phyloP scores from a whole-genome alignment of 2,329 filamentous ascomycete genomes.

The Pyricularia sp. region DNA sequence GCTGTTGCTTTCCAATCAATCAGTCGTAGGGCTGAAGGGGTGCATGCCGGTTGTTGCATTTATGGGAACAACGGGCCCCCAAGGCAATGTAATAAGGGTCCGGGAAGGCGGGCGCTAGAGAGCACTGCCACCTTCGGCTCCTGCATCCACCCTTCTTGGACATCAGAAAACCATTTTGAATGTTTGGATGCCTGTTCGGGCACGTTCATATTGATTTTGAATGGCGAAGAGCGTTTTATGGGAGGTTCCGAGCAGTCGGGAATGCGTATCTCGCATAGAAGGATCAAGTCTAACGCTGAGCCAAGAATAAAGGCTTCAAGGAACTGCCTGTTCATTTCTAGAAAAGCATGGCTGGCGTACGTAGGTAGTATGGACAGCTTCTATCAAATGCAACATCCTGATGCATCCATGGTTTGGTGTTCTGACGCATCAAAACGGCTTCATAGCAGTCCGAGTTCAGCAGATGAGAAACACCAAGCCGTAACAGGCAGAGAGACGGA shows the following conservation, averaged over 20 bases:
- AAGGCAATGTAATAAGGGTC: neutral
- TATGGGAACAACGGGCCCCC: neutral
- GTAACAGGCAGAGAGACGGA: neutral
- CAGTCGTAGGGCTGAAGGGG: conserved; percentile 7
- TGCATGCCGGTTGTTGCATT: neutral
- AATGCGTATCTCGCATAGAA: too few relatives aligned
- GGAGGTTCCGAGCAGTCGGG: too few relatives aligned
- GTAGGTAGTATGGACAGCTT: neutral
- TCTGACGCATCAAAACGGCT: neutral
- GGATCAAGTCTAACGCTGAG: neutral
- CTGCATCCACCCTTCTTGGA: conserved; percentile 10
- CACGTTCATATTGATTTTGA: too few relatives aligned
- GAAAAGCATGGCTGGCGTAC: neutral
- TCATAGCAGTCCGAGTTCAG: neutral
- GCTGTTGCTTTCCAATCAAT: conserved; percentile 1
- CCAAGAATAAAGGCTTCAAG: neutral
- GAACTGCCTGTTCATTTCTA: neutral
- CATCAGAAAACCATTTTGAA: neutral
- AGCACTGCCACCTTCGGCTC: conserved; percentile 15
- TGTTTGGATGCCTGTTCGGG: too few relatives aligned
- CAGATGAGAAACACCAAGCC: neutral
- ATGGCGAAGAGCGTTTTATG: too few relatives aligned
- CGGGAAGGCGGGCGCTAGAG: conserved; percentile 9
- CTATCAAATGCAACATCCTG: neutral
- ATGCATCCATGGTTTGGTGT: neutral